Base-by-base conservation (phyloP, 768 basidiomycete genomes). In the Tubosaeta brunneosetosa region DNA sequence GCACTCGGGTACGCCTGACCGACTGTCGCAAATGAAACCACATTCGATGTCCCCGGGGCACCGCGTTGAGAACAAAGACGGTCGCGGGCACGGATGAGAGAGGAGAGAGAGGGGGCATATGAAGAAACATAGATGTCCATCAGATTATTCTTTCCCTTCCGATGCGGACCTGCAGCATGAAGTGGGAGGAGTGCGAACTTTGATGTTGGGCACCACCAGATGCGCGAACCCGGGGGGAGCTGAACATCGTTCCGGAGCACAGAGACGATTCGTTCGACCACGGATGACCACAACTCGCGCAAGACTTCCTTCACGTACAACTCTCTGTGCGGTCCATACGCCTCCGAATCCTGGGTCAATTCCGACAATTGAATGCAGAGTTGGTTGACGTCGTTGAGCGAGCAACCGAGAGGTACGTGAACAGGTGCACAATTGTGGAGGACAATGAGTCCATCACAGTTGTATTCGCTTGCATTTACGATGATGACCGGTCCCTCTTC, bases 201-300 rank as follows among this genome's bases (percentile, higher is more conserved):
- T 12, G 48, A 38, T n/a, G 48, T 32, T 4, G 48, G 48, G 9
- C 48, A 49, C 48, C 48, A 49, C 48, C 48, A 49, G 27, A 49
- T 32, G 3, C 48, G 48, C 8, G 48, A 49, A 29, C 38, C 37
- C 6, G 7, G 12, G 0, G 48, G 48, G 0, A 49, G 38, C 16
- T 49, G 27, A 32, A 49, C 13, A 2, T 49, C 27, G 12, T 41
- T 22, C 4, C 25, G 37, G 6, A 49, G 22, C 1, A 26, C 41
- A 3, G 4, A 1, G 12, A 25, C 40, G 19, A 49, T 42, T 12
- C 37, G 48, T 16, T 49, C 38, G 17, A 49, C 48, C 3, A 49
- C 48, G 8, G 8, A 36, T 14, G 33, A 26, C 49, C 49, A 49
- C 37, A 48, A 14, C 1, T 48, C 47, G 9, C 47, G 47, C 5